Evolutionary conservation across 345 rosid species (phyloP), one percentile per base, ranked within the genome.

Genomic region (Anacardium occidentale): DNA sequence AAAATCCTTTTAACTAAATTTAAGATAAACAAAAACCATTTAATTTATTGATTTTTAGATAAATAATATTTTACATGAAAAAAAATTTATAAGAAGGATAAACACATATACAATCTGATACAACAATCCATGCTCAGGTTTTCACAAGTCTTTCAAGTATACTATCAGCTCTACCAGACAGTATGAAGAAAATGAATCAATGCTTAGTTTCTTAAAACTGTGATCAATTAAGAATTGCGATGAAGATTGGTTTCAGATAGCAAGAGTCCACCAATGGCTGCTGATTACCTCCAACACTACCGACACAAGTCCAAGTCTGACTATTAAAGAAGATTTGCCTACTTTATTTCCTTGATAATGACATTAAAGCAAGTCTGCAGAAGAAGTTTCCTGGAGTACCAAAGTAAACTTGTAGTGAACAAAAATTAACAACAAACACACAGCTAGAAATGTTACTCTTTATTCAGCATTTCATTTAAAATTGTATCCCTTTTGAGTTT

Each of bases 381-480:
- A 5, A 52, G 32, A 51, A 73, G 75, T 32, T 73, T 59, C 15
- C 68, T 68, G 37, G 34, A 47, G 63, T 60, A 37, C 8, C 10
- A 70, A 68, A 44, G 58, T 66, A 66, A 74, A 71, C 68, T 72
- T 40, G 12, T 65, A 34, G 55, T 18, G 17, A 56, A 52, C 24
- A 26, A 18, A 52, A n/a, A 15, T 68, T 57, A 68, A 61, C 63
- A 71, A 7, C 51, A 53, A 12, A 73, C 71, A 73, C 3, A 52
- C 64, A 71, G 57, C 65, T 44, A 55, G 40, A 48, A 74, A 69
- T 51, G 21, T 29, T 60, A 42, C 79, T 29, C 78, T 56, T 37
- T 64, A 56, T 64, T 64, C 51, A 12, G 68, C 71, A 26, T 54
- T 68, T 56, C 57, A 22, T 17, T 6, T 14, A 20, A 56, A 60